Evolutionary conservation across 2,329 filamentous ascomycete species (phyloP).

Genomic region (Colletotrichum shisoi): DNA sequence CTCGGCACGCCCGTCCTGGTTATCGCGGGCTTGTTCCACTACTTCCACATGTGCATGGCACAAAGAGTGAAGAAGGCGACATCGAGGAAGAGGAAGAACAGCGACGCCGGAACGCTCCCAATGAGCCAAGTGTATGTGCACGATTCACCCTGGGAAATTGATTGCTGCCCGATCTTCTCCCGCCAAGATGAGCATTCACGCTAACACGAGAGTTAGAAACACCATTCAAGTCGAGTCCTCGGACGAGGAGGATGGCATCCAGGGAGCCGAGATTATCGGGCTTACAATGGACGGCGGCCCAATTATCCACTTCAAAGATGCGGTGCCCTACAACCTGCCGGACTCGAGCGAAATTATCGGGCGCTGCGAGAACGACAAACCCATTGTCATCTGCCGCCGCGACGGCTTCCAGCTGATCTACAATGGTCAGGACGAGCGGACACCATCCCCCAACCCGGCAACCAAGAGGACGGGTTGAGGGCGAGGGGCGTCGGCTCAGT

Average conservation of each 20-base stretch:
- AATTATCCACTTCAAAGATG: constrained; percentile 55
- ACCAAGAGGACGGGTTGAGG: constrained; percentile 27
- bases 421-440: constrained; percentile 31
- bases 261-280: constrained; percentile 52
- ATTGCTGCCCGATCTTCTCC: constrained; percentile 32
- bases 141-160: constrained; percentile 12
- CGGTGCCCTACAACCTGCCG: constrained; percentile 46
- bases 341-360: constrained; percentile 51
- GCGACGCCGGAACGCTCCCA: constrained; percentile 45
- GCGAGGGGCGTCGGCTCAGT: constrained; percentile 17
- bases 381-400: constrained; percentile 52
- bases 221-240: constrained; percentile 47
- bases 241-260: constrained; percentile 45
- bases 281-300: constrained; percentile 57
- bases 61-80: constrained; percentile 49
- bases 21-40: constrained; percentile 62
- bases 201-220: constrained; percentile 46
- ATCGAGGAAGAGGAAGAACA: constrained; percentile 41
- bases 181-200: constrained; percentile 38
- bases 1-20: constrained; percentile 68
- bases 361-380: constrained; percentile 47
- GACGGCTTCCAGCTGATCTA: constrained; percentile 48
- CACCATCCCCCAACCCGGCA: constrained; percentile 33
- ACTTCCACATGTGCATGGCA: constrained; percentile 54
- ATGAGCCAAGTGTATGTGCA: constrained; percentile 56